Evolutionary conservation across 176 grass and related monocot species (phyloP).

Genomic region (Aechmea fasciata): DNA sequence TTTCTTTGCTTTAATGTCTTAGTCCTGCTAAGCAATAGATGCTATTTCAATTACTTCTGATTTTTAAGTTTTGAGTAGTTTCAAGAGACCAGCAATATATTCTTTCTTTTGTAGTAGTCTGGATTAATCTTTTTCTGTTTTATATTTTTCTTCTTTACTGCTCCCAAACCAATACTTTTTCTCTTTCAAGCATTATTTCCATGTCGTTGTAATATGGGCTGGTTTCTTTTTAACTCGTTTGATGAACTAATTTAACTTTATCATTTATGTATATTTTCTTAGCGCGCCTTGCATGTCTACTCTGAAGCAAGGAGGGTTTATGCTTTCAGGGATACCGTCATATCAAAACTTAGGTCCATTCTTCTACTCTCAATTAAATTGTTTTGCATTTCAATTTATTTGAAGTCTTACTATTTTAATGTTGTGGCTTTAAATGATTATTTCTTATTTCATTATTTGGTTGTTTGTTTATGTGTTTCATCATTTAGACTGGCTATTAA

Average conservation of each 20-base stretch:
- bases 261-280: neutral
- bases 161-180: neutral
- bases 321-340: conserved; percentile 68
- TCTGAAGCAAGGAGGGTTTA: conserved; percentile 87
- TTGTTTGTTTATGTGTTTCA: too few species aligned
- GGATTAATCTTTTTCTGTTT: too few species aligned
- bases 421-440: too few species aligned
- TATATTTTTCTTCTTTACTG: too few species aligned
- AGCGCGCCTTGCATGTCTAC: conserved; percentile 89
- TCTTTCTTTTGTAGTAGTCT: neutral
- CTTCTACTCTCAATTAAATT: neutral
- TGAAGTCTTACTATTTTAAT: too few species aligned
- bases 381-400: neutral
- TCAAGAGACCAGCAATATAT: conserved; percentile 3
- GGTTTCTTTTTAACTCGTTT: neutral
- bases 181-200: neutral
- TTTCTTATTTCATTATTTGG: too few species aligned
- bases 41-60: neutral
- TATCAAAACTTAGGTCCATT: conserved; percentile 48
- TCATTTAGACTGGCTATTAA: too few species aligned
- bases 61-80: neutral
- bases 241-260: neutral
- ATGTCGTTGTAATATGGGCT: too few species aligned
- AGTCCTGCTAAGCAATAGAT: neutral
- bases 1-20: neutral